Percentiles rank a stretch among this genome's conserved stretches.
These are phyloP conservation scores for Borealophlyctis nickersoniae DNA, from an alignment of 192 early-diverging fungal genomes.

Conservation along the genomic window DNA sequence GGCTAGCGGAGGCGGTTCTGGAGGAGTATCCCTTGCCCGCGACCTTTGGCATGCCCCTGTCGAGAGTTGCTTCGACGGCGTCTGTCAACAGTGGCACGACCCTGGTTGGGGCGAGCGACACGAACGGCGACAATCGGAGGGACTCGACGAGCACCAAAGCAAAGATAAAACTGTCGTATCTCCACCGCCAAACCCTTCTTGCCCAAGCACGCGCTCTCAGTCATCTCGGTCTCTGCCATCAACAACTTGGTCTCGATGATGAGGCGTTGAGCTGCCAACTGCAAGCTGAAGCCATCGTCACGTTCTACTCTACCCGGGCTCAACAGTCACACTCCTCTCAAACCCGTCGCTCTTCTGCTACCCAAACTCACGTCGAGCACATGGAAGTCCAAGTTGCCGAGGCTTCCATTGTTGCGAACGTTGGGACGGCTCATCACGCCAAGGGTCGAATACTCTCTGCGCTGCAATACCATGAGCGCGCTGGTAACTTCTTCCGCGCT, in stretches of 20 bases:
- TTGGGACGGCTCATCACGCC: constrained; percentile 35
- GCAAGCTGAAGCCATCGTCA: constrained; percentile 22
- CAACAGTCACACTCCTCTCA: background rate
- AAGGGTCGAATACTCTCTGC: constrained; percentile 35
- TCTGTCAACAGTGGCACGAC: constrained; percentile 14
- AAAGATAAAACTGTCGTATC: constrained; percentile 45
- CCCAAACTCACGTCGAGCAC: constrained; percentile 15
- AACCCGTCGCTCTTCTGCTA: constrained; percentile 20
- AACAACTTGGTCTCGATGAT: constrained; percentile 41
- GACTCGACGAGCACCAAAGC: constrained; percentile 17
- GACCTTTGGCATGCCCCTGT: constrained; percentile 21
- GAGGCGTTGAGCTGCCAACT: constrained; percentile 32
- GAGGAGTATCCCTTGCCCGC: constrained; percentile 49
- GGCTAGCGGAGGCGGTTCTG: constrained; percentile 46
- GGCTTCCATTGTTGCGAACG: constrained; percentile 34
- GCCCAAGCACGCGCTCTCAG: constrained; percentile 48
- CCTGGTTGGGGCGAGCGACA: constrained; percentile 2
- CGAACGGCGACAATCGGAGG: background rate
- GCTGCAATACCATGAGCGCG: constrained; percentile 27
- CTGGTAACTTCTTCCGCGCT: constrained; percentile 28
- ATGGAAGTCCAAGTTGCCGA: constrained; percentile 25
- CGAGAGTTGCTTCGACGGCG: constrained; percentile 10
- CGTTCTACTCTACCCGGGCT: constrained; percentile 19
- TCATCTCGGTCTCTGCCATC: constrained; percentile 48
- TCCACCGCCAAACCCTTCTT: constrained; percentile 47